A percentile compares a stretch with the other conserved stretches of the same genome.
Evolutionary conservation across 163 green algal genomes (phyloP).

Genomic region (Chloroidium sp.): DNA sequence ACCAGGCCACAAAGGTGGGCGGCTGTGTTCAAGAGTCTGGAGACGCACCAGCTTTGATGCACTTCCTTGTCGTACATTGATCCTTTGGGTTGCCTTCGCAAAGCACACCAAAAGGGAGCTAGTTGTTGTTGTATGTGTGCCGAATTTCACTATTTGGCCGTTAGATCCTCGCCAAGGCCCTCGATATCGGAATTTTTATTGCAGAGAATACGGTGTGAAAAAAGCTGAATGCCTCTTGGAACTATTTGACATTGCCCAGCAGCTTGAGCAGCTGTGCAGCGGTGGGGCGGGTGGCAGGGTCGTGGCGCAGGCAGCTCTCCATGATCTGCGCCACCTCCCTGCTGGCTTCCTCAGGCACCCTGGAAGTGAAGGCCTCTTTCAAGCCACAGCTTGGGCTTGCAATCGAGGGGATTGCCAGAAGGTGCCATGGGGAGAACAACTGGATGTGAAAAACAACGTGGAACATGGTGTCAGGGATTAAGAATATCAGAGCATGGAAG

Average conservation of each 20-base stretch:
- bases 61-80: too few relatives aligned
- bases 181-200: too few relatives aligned
- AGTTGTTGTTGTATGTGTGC: too few relatives aligned
- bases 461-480: neutral
- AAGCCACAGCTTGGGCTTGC: neutral
- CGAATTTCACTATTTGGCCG: too few relatives aligned
- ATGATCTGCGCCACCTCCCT: constrained; percentile 7
- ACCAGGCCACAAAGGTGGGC: too few relatives aligned
- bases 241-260: neutral
- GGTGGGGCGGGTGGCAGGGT: constrained; percentile 1
- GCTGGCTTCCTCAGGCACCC: constrained; percentile 8
- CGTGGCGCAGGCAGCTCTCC: constrained; percentile 1
- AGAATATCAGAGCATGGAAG: neutral
- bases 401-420: neutral
- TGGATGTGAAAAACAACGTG: neutral
- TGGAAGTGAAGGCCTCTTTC: neutral
- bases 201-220: too few relatives aligned
- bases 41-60: too few relatives aligned
- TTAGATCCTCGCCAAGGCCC: too few relatives aligned
- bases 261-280: neutral
- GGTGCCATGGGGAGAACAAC: neutral
- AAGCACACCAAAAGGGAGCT: too few relatives aligned
- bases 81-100: too few relatives aligned
- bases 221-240: too few relatives aligned
- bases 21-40: too few relatives aligned